Base-by-base conservation (phyloP, 177 flowering plant genomes). In the Vitis hybrid region DNA sequence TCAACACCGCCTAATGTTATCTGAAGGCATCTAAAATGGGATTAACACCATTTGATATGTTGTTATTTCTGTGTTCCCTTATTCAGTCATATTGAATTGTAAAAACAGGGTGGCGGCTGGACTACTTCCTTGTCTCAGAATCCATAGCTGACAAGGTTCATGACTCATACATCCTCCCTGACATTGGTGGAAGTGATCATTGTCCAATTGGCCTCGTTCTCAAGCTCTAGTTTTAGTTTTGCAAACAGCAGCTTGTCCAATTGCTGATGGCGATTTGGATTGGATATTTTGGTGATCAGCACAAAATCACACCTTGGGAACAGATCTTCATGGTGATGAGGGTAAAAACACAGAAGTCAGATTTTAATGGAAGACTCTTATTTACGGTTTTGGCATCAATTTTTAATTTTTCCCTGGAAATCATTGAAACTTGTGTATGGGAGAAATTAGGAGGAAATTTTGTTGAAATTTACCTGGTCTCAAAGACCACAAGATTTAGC, bases 41-140 rank as follows among this genome's bases (percentile, higher is more conserved):
- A 11, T 65, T 63, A 15, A 35, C 24, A 19, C 11, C 19, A 0
- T 65, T 60, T 18, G 19, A 48, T 8, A 16, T 18, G 51, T 56
- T 30, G 49, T 32, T 64, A 32, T 24, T 35, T 52, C 4, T 8
- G 1, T 60, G 2, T 35, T 18, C 24, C 30, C 40, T 51, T 51
- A 9, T 58, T 6, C 16, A 9, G 4, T 50, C 11, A 24, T 55
- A 10, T 56, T 56, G 14, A 14, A 62, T 65, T 69, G 30, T 19
- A 75, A 52, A 72, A 66, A 77, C 83, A 95, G 99, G 99, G 14
- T 95, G 99, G 99, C 85, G 99, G 63, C 93, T 95, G 3, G 99
- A 95, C 80, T 95, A 95, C 78, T 95, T 91, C 72, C 88, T 95
- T 30, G 93, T 84, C 32, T 95, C 99, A 5, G 96, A 93, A 74